Percentiles rank a stretch among this genome's conserved stretches.
phyloP scores from a whole-genome alignment of 306 rosid species.

The Betula pendula region DNA sequence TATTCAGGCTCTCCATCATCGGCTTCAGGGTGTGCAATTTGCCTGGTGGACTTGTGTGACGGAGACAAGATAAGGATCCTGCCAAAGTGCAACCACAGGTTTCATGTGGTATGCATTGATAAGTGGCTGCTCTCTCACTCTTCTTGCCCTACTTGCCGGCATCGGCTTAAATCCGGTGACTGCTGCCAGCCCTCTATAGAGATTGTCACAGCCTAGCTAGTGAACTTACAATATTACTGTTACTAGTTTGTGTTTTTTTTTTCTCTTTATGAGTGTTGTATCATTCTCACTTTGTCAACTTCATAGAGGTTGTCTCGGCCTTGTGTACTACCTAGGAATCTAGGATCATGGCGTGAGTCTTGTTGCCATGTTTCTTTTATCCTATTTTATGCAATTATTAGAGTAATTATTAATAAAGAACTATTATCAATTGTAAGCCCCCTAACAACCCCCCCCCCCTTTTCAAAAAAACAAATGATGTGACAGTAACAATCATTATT shows the following conservation, averaged over 20 bases:
- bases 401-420: too few species aligned
- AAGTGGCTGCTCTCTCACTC: constrained; percentile 76
- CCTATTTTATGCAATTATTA: not conserved
- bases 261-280: constrained; percentile 12
- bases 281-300: not conserved
- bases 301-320: not conserved
- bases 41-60: constrained; percentile 56
- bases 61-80: constrained; percentile 70
- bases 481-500: too few species aligned
- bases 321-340: not conserved
- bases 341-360: not conserved
- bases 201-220: constrained; percentile 4
- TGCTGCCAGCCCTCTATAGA: not conserved
- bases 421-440: not conserved
- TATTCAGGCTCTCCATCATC: constrained; percentile 23
- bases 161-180: constrained; percentile 38
- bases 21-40: constrained; percentile 58
- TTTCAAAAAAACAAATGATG: too few species aligned
- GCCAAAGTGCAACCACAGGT: constrained; percentile 71
- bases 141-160: constrained; percentile 86
- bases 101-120: constrained; percentile 76
- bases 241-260: not conserved
- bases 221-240: not conserved
- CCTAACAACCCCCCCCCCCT: too few species aligned
- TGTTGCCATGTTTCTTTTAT: not conserved